Evolutionary conservation across 768 basidiomycete species (phyloP), one percentile per base, ranked within the genome.

Genomic region (Mycena rebaudengoi): DNA sequence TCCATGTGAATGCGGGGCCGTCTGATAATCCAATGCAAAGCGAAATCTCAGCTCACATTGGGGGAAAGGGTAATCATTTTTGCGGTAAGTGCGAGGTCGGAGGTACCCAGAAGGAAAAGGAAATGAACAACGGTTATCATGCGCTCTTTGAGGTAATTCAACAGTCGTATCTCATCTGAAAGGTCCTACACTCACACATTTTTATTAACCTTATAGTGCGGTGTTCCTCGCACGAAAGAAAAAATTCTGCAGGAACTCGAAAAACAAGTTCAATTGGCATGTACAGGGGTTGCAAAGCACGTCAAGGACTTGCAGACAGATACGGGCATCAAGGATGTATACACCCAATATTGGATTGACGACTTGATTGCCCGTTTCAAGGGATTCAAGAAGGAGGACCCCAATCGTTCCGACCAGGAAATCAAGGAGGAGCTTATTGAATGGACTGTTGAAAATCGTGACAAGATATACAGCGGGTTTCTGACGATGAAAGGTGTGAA

Each of bases 1-100:
- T 79, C 43, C 61, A 70, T 45, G 64, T 50, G 0, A 68, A 78
- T 26, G 79, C 77, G 32, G 58, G 65, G 1, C 78, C 76, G 0
- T 78, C 75, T 0, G 79, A 82, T 57, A 83, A 82, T 62, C 82
- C 79, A 0, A 69, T 77, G 29, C 79, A 81, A 59, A 76, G 77
- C 50, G 76, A 81, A 62, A 64, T 66, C 2, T 77, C 70, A 6
- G 75, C 75, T 0, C 83, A 85, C 30, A 80, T 79, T 40, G 80
- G 83, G 0, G 68, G 73, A 0, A 72, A 74, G 2, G 80, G 80
- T 16, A 85, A 83, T 46, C 62, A 71, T 13, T 75, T 72, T 6
- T 86, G 83, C 53, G 65, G 75, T 5, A 80, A 78, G 63, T 84
- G 82, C 45, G 1, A 70, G 39, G 73, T 75, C 18, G 79, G 83